Percentiles rank a stretch among this genome's conserved stretches.
Evolutionary conservation across 2,329 filamentous ascomycete species (phyloP).

Genomic region (Tolypocladium tropicale): DNA sequence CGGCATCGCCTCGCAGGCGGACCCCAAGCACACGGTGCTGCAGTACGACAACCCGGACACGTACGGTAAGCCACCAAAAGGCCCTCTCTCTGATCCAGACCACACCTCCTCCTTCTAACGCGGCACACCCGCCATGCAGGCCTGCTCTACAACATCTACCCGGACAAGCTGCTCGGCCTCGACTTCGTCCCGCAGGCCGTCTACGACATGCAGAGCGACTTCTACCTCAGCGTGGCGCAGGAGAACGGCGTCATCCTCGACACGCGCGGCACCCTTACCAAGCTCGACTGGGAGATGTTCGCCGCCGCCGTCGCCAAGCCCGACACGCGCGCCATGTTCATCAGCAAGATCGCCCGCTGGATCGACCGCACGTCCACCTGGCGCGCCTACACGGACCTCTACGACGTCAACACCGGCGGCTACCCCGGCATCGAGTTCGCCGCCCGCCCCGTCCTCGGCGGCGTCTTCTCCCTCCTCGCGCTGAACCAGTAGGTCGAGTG

Average conservation of each 20-base stretch:
- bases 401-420: constrained; percentile 56
- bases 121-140: constrained; percentile 5
- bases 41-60: constrained; percentile 57
- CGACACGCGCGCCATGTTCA: constrained; percentile 52
- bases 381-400: constrained; percentile 66
- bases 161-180: constrained; percentile 68
- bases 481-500: constrained; percentile 27
- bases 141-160: constrained; percentile 70
- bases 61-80: constrained; percentile 21
- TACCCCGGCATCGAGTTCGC: constrained; percentile 60
- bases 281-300: constrained; percentile 83
- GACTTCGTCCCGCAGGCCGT: constrained; percentile 63
- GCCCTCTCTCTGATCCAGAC: not conserved
- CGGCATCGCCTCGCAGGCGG: constrained; percentile 57
- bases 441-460: constrained; percentile 70
- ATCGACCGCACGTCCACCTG: constrained; percentile 63
- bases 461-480: constrained; percentile 69
- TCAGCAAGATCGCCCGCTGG: constrained; percentile 61
- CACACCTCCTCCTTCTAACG: not conserved
- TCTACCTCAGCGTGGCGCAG: constrained; percentile 62
- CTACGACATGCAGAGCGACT: constrained; percentile 67
- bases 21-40: constrained; percentile 58
- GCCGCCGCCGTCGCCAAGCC: constrained; percentile 61
- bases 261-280: constrained; percentile 70
- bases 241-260: constrained; percentile 78